phyloP scores from a whole-genome alignment of 2,329 filamentous ascomycete species.

The Podosphaera fusca region DNA sequence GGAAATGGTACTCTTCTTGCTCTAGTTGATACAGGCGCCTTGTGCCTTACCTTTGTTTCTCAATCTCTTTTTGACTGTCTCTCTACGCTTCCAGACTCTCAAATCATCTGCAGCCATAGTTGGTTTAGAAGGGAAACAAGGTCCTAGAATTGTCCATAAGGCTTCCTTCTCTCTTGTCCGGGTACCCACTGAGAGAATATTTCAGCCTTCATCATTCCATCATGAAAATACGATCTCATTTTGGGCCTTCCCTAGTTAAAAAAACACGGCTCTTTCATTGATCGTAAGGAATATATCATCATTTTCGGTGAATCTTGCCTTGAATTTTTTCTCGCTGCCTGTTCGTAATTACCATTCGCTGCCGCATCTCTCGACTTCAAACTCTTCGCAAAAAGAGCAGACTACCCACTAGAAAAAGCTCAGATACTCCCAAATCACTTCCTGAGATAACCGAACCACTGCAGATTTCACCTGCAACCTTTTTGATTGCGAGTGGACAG shows the following conservation, averaged over 20 bases:
- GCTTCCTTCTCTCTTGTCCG: neutral
- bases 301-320: neutral
- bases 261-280: neutral
- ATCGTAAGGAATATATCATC: neutral
- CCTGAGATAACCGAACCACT: neutral
- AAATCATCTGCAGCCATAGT: neutral
- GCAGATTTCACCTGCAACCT: neutral
- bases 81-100: neutral
- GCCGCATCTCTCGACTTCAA: neutral
- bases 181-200: neutral
- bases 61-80: neutral
- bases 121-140: neutral
- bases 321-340: neutral
- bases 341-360: neutral
- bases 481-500: neutral
- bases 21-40: constrained; percentile 1
- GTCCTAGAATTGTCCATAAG: neutral
- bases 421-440: neutral
- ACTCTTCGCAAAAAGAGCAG: neutral
- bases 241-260: neutral
- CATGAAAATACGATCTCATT: neutral
- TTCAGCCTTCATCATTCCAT: neutral
- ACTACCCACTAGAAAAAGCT: neutral
- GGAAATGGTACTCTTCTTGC: neutral
- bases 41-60: neutral